These are phyloP conservation scores for Litchi chinensis DNA, from an alignment of 345 rosid species.

Conservation along the genomic window DNA sequence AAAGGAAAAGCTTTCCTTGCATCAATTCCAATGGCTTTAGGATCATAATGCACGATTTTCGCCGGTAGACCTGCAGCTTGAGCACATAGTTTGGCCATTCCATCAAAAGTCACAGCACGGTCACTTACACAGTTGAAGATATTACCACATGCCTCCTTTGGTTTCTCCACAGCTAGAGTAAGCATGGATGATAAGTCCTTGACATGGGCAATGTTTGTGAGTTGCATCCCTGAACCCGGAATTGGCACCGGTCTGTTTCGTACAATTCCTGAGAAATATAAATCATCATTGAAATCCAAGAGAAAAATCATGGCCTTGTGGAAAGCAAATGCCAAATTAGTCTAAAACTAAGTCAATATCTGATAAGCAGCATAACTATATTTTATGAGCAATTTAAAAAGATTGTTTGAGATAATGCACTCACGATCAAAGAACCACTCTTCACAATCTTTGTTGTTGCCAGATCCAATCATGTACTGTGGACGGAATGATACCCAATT, in stretches of 20 bases:
- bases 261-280: conserved; percentile 62
- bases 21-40: conserved; percentile 79
- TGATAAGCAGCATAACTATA: background rate
- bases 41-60: conserved; percentile 85
- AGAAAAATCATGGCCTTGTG: background rate
- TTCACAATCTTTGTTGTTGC: conserved; percentile 97
- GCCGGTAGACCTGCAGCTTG: conserved; percentile 74
- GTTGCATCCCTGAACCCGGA: conserved; percentile 95
- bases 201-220: conserved; percentile 79
- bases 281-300: background rate
- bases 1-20: conserved; percentile 95
- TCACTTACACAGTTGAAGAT: conserved; percentile 92
- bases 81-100: conserved; percentile 94
- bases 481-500: conserved; percentile 87
- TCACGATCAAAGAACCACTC: conserved; percentile 99
- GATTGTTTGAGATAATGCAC: conserved; percentile 20
- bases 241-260: conserved; percentile 84
- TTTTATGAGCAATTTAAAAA: background rate
- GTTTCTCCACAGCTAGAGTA: conserved; percentile 69
- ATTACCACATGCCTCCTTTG: conserved; percentile 63
- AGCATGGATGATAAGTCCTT: conserved; percentile 91
- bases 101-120: conserved; percentile 90
- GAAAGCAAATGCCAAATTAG: background rate
- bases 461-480: conserved; percentile 95
- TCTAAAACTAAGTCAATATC: background rate